phyloP scores from a whole-genome alignment of 164 flowering plant genomes.

The Macadamia tetraphylla region DNA sequence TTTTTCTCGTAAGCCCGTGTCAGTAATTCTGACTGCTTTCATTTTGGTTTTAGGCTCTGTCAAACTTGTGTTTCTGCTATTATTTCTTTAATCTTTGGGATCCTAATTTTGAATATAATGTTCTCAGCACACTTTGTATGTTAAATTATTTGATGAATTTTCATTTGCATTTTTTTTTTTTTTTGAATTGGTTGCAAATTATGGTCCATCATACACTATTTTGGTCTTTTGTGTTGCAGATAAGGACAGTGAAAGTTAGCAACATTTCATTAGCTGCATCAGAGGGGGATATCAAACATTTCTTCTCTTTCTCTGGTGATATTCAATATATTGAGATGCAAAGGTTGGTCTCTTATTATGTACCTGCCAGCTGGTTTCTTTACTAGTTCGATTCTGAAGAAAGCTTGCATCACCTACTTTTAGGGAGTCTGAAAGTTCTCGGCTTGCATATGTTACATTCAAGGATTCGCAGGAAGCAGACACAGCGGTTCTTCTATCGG shows the following conservation, averaged over 20 bases:
- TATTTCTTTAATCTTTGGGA: not conserved
- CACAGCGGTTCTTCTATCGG: conserved; percentile 62
- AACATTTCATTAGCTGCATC: conserved; percentile 50
- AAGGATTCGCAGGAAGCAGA: conserved; percentile 77
- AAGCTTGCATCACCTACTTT: conserved; percentile 7
- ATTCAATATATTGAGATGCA: conserved; percentile 57
- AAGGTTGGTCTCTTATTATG: conserved; percentile 31
- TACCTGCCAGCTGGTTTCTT: not conserved
- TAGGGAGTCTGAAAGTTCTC: conserved; percentile 51
- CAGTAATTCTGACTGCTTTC: not conserved
- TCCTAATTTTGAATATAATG: not conserved
- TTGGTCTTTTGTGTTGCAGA: conserved; percentile 28
- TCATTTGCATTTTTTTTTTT: not conserved
- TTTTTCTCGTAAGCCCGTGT: not conserved
- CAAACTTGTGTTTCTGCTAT: not conserved
- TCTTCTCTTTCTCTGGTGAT: conserved; percentile 78
- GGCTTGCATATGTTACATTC: conserved; percentile 73
- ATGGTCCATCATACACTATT: not conserved
- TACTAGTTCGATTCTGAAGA: not conserved
- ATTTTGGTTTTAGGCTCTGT: not conserved
- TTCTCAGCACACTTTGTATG: not conserved
- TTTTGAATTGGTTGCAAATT: too few species aligned
- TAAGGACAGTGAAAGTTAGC: conserved; percentile 60
- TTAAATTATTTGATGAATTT: not conserved
- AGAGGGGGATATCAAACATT: conserved; percentile 52